Conservation (phyloP, 768 basidiomycete genomes). For the Nidularia sp. region DNA sequence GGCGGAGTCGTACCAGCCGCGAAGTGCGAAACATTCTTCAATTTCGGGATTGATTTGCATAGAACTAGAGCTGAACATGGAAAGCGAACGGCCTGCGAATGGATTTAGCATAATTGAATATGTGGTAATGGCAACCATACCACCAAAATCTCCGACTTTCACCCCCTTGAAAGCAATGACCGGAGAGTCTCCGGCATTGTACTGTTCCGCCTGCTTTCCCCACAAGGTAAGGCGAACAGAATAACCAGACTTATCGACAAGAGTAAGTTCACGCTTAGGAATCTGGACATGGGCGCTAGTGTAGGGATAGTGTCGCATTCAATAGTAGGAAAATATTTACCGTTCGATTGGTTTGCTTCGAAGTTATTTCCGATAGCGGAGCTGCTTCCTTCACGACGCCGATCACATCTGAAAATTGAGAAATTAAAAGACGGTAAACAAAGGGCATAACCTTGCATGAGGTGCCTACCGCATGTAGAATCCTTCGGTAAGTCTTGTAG, state of each 20-base stretch:
- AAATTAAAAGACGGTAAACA: conserved; percentile 4
- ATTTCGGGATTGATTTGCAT: conserved; percentile 90
- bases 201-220: conserved; percentile 93
- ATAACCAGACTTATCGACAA: conserved; percentile 81
- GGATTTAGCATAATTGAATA: conserved; percentile 5
- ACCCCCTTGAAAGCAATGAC: conserved; percentile 94
- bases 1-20: conserved; percentile 87
- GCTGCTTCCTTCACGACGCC: conserved; percentile 79
- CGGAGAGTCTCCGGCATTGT: conserved; percentile 49
- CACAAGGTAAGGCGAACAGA: conserved; percentile 86
- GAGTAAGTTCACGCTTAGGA: conserved; percentile 81
- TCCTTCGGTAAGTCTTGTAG: conserved; percentile 72
- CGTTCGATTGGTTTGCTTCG: conserved; percentile 68
- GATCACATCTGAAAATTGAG: conserved; percentile 65
- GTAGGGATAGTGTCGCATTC: not conserved
- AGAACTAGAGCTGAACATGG: conserved; percentile 74
- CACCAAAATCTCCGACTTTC: conserved; percentile 89
- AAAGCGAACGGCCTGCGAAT: conserved; percentile 70
- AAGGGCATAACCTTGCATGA: not conserved
- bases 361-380: conserved; percentile 64
- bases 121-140: conserved; percentile 24
- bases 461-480: conserved; percentile 71
- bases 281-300: conserved; percentile 42
- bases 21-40: conserved; percentile 77
- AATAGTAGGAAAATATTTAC: conserved; percentile 26